phyloP scores from a whole-genome alignment of 2,329 filamentous ascomycete genomes.

The Arthrocladium fulminans region DNA sequence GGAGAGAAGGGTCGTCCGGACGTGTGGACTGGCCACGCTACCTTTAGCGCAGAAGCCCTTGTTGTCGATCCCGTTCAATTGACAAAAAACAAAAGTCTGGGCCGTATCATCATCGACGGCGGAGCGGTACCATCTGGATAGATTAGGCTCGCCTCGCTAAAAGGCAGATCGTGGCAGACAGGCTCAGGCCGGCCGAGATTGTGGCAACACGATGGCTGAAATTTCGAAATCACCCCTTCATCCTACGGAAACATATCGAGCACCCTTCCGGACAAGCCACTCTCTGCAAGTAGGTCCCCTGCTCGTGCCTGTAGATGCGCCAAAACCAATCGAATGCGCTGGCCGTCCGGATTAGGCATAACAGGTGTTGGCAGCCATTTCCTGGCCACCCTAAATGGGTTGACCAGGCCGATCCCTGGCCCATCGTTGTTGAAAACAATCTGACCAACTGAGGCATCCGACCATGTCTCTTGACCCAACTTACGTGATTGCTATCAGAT shows the following conservation, averaged over 20 bases:
- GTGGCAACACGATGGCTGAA: not conserved
- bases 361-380: not conserved
- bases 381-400: slow-evolving; percentile 2
- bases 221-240: too few species aligned
- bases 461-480: not conserved
- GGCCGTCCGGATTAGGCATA: not conserved
- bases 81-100: too few species aligned
- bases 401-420: not conserved
- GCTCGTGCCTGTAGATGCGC: too few species aligned
- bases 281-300: not conserved
- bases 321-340: not conserved
- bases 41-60: too few species aligned
- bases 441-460: not conserved
- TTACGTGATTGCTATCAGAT: too few species aligned
- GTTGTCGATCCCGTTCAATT: too few species aligned
- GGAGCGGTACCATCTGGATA: not conserved
- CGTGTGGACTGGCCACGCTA: too few species aligned
- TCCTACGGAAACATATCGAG: too few species aligned
- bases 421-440: not conserved
- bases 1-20: too few species aligned
- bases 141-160: not conserved
- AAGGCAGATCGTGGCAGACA: not conserved
- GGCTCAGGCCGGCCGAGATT: not conserved
- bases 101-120: not conserved
- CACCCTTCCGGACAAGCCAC: too few species aligned